These are phyloP conservation scores for Globisporangium polare DNA, from an alignment of 352 stramenopile species.

Conservation along the genomic window DNA sequence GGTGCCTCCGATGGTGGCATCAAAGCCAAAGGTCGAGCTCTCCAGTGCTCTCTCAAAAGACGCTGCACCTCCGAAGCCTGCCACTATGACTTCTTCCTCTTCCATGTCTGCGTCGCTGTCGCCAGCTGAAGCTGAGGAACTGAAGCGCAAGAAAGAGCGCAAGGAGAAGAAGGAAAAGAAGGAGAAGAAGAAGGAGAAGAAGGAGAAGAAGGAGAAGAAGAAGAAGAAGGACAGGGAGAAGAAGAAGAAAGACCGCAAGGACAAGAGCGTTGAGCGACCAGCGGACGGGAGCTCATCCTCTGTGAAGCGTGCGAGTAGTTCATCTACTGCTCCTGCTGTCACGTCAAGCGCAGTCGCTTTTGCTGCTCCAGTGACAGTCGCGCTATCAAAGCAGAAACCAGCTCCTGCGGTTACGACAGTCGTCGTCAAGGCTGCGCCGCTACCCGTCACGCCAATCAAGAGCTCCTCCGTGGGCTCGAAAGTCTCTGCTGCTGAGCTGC, in stretches of 20 bases:
- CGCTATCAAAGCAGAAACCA: background rate
- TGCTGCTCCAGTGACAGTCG: background rate
- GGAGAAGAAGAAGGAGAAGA: conserved; percentile 67
- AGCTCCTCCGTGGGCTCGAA: conserved; percentile 26
- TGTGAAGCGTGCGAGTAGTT: conserved; percentile 2
- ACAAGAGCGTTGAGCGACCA: conserved; percentile 26
- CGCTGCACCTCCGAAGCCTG: background rate
- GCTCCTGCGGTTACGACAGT: background rate
- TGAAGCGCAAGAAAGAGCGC: conserved; percentile 54
- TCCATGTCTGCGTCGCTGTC: background rate
- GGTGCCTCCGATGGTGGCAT: background rate
- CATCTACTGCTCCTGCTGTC: background rate
- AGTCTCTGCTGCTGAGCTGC: conserved; percentile 23
- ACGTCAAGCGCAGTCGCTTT: background rate
- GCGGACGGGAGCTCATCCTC: conserved; percentile 28
- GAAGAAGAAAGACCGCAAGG: conserved; percentile 39
- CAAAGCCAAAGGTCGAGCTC: conserved; percentile 1
- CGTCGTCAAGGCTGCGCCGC: background rate
- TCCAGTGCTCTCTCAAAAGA: background rate
- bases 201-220: conserved; percentile 53
- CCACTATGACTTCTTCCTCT: background rate
- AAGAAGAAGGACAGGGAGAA: conserved; percentile 58
- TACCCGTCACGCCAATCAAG: background rate
- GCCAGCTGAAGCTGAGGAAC: conserved; percentile 10
- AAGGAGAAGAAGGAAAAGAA: conserved; percentile 67